phyloP scores from a whole-genome alignment of 768 basidiomycete genomes.

The Lactarius evosmus region DNA sequence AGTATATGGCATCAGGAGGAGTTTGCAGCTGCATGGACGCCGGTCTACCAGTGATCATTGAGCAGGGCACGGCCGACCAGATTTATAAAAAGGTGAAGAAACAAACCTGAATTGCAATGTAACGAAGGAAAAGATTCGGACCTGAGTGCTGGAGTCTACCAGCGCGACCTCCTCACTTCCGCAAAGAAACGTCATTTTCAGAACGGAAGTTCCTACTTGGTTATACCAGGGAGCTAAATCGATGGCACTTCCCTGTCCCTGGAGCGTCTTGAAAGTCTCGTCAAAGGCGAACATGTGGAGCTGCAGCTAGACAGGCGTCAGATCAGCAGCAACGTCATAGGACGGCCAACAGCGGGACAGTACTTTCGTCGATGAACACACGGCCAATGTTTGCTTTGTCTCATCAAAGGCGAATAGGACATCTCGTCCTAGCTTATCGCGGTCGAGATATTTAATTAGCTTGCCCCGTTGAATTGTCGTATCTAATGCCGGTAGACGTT shows the following conservation, averaged over 20 bases:
- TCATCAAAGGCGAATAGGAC: constrained; percentile 52
- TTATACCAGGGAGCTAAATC: constrained; percentile 46
- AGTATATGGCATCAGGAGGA: constrained; percentile 38
- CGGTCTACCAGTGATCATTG: constrained; percentile 36
- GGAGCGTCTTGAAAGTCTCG: constrained; percentile 42
- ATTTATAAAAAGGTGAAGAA: too few relatives aligned
- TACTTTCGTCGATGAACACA: constrained; percentile 46
- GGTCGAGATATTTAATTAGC: constrained; percentile 34
- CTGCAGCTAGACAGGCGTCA: constrained; percentile 28
- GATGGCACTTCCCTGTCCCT: constrained; percentile 41
- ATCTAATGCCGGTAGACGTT: neutral
- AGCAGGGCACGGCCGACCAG: neutral
- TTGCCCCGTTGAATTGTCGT: neutral
- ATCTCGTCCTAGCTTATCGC: constrained; percentile 46
- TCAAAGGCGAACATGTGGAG: constrained; percentile 50
- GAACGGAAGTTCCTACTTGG: constrained; percentile 31
- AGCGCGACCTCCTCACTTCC: constrained; percentile 53
- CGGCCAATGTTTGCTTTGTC: constrained; percentile 44
- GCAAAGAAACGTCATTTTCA: constrained; percentile 42
- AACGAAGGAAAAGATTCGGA: constrained; percentile 50
- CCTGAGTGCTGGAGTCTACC: constrained; percentile 43
- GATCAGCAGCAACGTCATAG: neutral
- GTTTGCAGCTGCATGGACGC: constrained; percentile 40
- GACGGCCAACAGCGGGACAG: neutral
- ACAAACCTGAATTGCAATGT: constrained; percentile 53